These are phyloP conservation scores for Pulveroboletus sp. DNA, from an alignment of 768 basidiomycete species.

Conservation along the genomic window DNA sequence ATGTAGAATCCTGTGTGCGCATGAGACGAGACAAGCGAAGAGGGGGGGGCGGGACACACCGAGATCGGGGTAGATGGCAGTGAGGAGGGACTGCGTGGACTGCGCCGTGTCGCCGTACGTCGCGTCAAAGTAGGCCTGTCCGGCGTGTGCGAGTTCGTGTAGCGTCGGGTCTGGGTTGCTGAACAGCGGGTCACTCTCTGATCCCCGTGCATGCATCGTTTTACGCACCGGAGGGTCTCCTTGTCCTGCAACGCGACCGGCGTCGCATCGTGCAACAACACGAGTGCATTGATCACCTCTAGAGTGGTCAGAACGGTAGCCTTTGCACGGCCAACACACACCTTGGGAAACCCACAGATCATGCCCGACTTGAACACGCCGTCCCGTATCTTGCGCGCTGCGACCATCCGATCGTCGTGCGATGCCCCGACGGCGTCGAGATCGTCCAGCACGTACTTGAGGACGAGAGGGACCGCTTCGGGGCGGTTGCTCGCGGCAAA, in stretches of 20 bases:
- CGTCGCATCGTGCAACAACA: conserved; percentile 47
- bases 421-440: conserved; percentile 31
- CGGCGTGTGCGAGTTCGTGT: conserved; percentile 41
- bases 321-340: conserved; percentile 28
- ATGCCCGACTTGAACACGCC: conserved; percentile 61
- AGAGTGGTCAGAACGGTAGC: background rate
- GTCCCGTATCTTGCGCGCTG: conserved; percentile 59
- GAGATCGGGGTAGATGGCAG: conserved; percentile 58
- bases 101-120: conserved; percentile 58
- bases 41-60: conserved; percentile 37
- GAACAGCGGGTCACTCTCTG: background rate
- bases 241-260: conserved; percentile 52
- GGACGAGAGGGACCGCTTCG: conserved; percentile 56
- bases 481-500: conserved; percentile 59
- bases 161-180: conserved; percentile 44
- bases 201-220: background rate
- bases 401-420: conserved; percentile 36
- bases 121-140: conserved; percentile 42
- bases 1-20: conserved; percentile 49
- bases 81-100: conserved; percentile 45
- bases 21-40: background rate
- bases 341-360: conserved; percentile 57
- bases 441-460: conserved; percentile 47
- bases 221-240: conserved; percentile 44
- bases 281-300: conserved; percentile 54